A percentile compares a stretch with the other conserved stretches of the same genome.
Conservation (phyloP, 495 filamentous ascomycete genomes). For the Darksidea phi region DNA sequence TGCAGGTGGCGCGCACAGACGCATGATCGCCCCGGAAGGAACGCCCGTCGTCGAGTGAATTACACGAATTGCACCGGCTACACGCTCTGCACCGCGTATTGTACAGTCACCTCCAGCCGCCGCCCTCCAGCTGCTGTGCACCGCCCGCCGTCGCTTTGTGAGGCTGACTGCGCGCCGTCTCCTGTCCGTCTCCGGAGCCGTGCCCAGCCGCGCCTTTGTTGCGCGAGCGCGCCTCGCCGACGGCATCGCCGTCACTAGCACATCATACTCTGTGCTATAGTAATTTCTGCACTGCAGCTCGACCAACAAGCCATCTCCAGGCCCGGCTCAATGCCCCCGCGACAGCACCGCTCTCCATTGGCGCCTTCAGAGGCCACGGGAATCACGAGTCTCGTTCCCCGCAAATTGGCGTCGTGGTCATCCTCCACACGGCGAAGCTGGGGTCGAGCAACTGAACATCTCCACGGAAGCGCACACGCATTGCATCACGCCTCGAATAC, state of each 20-base stretch:
- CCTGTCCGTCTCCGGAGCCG: too few species aligned
- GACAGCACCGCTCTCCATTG: background rate
- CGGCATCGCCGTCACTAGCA: too few species aligned
- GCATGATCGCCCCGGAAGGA: background rate
- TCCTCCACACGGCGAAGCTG: constrained; percentile 13
- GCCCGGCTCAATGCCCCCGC: background rate
- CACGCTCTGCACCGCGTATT: too few species aligned
- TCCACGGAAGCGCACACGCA: constrained; percentile 10
- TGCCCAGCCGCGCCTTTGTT: too few species aligned
- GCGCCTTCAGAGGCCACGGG: background rate
- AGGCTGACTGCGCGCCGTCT: background rate
- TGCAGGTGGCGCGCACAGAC: background rate
- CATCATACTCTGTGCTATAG: too few species aligned
- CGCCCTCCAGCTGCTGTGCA: too few species aligned
- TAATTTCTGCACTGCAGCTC: background rate
- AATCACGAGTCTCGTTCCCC: constrained; percentile 9
- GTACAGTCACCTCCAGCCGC: too few species aligned
- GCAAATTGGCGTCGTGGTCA: constrained; percentile 21
- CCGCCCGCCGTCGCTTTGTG: too few species aligned
- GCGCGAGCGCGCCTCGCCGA: too few species aligned
- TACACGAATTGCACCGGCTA: too few species aligned
- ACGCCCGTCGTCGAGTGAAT: background rate
- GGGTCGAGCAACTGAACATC: constrained; percentile 10
- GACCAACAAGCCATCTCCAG: background rate
- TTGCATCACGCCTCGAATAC: background rate